Evolutionary conservation across 1,284 basidiomycete species (phyloP).

Genomic region (Tilletia walkeri): DNA sequence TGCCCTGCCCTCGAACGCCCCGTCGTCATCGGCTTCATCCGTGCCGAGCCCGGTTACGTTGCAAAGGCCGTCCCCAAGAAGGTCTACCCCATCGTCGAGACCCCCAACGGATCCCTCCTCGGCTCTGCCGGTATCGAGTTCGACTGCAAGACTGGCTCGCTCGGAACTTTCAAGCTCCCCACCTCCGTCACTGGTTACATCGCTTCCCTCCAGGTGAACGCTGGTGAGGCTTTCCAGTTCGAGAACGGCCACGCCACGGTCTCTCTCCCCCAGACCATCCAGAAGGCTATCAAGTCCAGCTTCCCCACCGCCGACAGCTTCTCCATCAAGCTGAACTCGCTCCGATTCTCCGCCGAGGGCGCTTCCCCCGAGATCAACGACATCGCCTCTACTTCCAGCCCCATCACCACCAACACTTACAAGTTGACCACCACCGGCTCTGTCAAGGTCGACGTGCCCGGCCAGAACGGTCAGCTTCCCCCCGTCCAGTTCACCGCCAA

Average conservation of each 20-base stretch:
- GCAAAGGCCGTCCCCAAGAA: constrained; percentile 1
- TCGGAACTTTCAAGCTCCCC: constrained; percentile 11
- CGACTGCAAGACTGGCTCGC: neutral
- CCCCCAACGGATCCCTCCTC: neutral
- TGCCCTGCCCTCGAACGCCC: constrained; percentile 1
- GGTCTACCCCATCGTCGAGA: constrained; percentile 12
- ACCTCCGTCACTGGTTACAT: constrained; percentile 14
- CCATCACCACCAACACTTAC: constrained; percentile 14
- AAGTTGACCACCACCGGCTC: neutral
- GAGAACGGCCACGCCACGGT: constrained; percentile 16
- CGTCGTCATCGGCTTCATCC: constrained; percentile 11
- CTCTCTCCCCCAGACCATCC: neutral
- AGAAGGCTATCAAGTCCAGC: neutral
- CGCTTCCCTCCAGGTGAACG: neutral
- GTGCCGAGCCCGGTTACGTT: constrained; percentile 6
- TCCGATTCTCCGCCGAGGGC: neutral
- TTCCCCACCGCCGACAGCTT: neutral
- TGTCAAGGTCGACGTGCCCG: constrained; percentile 10
- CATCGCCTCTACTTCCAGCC: neutral
- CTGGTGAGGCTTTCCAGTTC: constrained; percentile 11
- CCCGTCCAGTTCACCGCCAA: constrained; percentile 16
- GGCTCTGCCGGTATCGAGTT: constrained; percentile 12
- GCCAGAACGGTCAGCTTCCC: constrained; percentile 1
- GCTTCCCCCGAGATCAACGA: constrained; percentile 13
- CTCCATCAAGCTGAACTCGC: constrained; percentile 11